Conservation (phyloP, 2,329 filamentous ascomycete genomes). For the Epichloe amarillans region DNA sequence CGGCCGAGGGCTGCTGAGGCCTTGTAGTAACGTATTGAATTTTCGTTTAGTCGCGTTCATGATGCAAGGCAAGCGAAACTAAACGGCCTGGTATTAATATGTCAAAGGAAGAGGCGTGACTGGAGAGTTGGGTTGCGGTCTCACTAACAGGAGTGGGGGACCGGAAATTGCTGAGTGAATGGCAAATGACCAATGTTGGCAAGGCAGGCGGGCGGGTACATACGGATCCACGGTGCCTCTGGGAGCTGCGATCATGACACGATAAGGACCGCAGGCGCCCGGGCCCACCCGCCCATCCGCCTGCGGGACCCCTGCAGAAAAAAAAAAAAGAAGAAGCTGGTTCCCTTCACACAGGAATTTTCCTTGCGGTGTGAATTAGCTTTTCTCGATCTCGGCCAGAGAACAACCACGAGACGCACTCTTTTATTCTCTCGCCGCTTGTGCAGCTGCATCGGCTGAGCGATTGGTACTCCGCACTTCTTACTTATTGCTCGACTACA, state of each 20-base stretch:
- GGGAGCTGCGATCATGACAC: conserved; percentile 7
- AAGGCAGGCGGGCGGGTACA: neutral
- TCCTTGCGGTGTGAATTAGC: neutral
- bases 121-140: neutral
- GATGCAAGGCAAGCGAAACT: conserved; percentile 8
- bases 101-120: neutral
- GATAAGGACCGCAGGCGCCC: conserved; percentile 6
- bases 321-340: neutral
- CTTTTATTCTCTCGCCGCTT: neutral
- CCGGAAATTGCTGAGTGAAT: neutral
- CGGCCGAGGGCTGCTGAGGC: conserved; percentile 36
- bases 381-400: neutral
- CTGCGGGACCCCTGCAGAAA: conserved; percentile 1
- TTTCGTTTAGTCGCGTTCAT: conserved; percentile 77
- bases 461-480: neutral
- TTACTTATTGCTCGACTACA: neutral
- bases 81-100: neutral
- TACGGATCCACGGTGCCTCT: too few species aligned
- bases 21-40: conserved; percentile 63
- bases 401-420: neutral
- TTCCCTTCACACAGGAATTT: conserved; percentile 6
- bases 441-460: neutral
- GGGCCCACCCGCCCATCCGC: neutral
- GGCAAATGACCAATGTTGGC: too few species aligned
- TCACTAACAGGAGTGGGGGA: neutral